Conservation (phyloP, 768 basidiomycete genomes). For the Imleria badia region DNA sequence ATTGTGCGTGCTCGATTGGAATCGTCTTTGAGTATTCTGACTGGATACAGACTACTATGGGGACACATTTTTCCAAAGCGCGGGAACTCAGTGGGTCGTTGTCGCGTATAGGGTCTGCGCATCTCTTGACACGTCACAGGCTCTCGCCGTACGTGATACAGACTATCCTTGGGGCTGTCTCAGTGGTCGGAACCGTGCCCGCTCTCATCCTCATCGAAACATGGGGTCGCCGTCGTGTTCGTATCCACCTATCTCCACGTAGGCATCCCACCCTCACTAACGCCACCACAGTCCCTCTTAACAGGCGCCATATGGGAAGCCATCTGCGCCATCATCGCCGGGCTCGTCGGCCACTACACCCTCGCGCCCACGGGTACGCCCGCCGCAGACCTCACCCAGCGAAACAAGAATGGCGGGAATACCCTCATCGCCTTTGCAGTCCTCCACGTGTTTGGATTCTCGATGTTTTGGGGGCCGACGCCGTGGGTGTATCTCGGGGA, state of each 20-base stretch:
- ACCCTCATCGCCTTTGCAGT: conserved; percentile 72
- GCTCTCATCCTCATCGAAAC: conserved; percentile 68
- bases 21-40: neutral
- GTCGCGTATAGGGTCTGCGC: neutral
- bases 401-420: conserved; percentile 52
- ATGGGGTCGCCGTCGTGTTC: conserved; percentile 67
- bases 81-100: conserved; percentile 54
- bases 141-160: conserved; percentile 72
- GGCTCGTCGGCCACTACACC: conserved; percentile 68
- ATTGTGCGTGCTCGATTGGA: conserved; percentile 5
- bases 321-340: conserved; percentile 61
- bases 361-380: conserved; percentile 55
- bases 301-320: conserved; percentile 59
- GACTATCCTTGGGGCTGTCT: conserved; percentile 68
- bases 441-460: conserved; percentile 68
- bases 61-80: conserved; percentile 41
- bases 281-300: neutral
- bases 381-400: conserved; percentile 42
- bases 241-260: conserved; percentile 26
- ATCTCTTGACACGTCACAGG: conserved; percentile 24
- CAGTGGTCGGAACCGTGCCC: conserved; percentile 70
- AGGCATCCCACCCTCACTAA: neutral
- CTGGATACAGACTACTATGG: conserved; percentile 12
- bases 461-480: conserved; percentile 75
- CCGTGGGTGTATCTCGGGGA: conserved; percentile 80